phyloP scores from a whole-genome alignment of 192 early-diverging fungal genomes.

The Coemansia sp. region DNA sequence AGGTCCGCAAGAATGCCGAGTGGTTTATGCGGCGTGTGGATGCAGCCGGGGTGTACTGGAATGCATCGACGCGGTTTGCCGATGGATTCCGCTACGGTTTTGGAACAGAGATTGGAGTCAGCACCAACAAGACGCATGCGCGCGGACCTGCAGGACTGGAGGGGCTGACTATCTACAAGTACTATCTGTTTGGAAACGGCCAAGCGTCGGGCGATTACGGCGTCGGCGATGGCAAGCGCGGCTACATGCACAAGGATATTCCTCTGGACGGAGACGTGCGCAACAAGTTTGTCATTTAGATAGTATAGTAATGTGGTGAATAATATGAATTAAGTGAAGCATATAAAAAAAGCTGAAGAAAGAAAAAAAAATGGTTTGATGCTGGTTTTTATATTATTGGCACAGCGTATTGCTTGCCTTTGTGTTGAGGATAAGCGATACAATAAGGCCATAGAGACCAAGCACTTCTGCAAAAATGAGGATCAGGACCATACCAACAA shows the following conservation, averaged over 20 bases:
- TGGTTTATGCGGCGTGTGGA: conserved; percentile 91
- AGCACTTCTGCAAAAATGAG: conserved; percentile 99
- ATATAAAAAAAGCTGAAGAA: not conserved
- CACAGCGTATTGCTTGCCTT: conserved; percentile 64
- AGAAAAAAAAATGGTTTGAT: not conserved
- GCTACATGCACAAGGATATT: conserved; percentile 73
- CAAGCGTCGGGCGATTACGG: conserved; percentile 83
- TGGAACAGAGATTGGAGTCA: conserved; percentile 96
- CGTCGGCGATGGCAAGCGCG: conserved; percentile 62
- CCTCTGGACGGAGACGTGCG: conserved; percentile 38
- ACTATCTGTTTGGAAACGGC: conserved; percentile 86
- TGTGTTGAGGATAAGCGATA: conserved; percentile 97
- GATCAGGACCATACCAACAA: conserved; percentile 93
- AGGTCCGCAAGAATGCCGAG: conserved; percentile 68
- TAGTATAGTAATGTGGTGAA: too few relatives aligned
- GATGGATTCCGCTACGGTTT: conserved; percentile 99
- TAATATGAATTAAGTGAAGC: not conserved
- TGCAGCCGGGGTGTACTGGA: conserved; percentile 98
- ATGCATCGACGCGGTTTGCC: conserved; percentile 92
- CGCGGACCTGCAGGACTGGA: conserved; percentile 97
- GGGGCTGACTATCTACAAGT: conserved; percentile 98
- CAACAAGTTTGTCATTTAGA: conserved; percentile 47
- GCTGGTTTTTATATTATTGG: conserved; percentile 13
- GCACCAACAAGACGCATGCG: conserved; percentile 99
- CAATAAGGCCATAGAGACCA: conserved; percentile 95